phyloP scores from a whole-genome alignment of 2,329 filamentous ascomycete genomes.

The Cryphonectria radicalis region DNA sequence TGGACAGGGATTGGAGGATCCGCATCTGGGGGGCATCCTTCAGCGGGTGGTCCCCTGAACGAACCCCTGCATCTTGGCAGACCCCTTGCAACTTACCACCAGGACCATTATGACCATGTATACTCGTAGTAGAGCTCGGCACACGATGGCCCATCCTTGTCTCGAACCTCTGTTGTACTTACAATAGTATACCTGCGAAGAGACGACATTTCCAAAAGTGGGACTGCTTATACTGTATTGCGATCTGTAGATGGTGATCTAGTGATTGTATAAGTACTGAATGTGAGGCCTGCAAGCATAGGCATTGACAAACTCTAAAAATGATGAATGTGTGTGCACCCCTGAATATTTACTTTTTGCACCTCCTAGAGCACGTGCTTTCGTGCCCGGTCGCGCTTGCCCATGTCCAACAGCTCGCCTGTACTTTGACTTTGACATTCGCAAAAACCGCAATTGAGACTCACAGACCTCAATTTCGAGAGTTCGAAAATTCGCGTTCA shows the following conservation, averaged over 20 bases:
- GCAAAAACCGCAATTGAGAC: not conserved
- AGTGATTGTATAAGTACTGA: not conserved
- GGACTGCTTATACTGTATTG: not conserved
- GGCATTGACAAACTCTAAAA: not conserved
- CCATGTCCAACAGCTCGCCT: not conserved
- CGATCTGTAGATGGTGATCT: not conserved
- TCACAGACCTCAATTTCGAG: not conserved
- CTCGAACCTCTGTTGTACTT: not conserved
- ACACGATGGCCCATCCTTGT: not conserved
- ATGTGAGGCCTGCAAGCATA: not conserved
- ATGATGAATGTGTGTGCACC: not conserved
- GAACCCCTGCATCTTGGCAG: not conserved
- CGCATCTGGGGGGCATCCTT: not conserved
- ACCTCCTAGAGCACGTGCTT: not conserved
- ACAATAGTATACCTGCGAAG: not conserved
- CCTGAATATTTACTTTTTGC: not conserved
- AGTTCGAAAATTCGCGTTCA: not conserved
- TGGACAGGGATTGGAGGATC: constrained; percentile 14
- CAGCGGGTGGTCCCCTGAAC: not conserved
- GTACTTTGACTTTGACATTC: not conserved
- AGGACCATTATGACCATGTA: not conserved
- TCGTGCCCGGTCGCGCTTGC: constrained; percentile 4
- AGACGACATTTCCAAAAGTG: not conserved
- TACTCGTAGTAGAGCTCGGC: not conserved
- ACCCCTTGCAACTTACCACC: constrained; percentile 1